A percentile compares a stretch with the other conserved stretches of the same genome.
Conservation (phyloP, 2,329 filamentous ascomycete species). For the Delphinella strobiligena region DNA sequence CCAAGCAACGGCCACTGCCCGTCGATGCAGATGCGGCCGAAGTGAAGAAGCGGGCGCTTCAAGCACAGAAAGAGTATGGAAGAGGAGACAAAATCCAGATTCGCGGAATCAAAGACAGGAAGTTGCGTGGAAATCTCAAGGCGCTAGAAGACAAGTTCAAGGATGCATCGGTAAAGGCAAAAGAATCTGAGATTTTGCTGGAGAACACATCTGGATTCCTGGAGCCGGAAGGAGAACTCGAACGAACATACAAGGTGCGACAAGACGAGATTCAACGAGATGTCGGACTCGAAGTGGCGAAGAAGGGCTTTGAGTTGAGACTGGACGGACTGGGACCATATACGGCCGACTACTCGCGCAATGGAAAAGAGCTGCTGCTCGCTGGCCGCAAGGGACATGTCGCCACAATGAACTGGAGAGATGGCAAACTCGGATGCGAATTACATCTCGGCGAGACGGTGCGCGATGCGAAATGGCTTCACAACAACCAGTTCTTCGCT, state of each 20-base stretch:
- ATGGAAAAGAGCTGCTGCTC: conserved; percentile 73
- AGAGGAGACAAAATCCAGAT: conserved; percentile 65
- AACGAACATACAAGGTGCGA: conserved; percentile 82
- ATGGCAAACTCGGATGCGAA: conserved; percentile 83
- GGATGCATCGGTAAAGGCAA: conserved; percentile 68
- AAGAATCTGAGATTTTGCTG: conserved; percentile 88
- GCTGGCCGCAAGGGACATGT: conserved; percentile 89
- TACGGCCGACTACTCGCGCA: conserved; percentile 75
- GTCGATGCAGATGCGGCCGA: conserved; percentile 21
- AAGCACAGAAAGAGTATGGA: conserved; percentile 60
- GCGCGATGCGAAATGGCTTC: conserved; percentile 79
- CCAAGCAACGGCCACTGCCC: conserved; percentile 9
- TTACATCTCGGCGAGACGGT: conserved; percentile 84
- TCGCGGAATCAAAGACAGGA: conserved; percentile 73
- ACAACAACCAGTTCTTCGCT: conserved; percentile 90
- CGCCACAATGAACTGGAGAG: conserved; percentile 92
- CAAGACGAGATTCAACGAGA: conserved; percentile 71
- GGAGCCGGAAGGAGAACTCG: conserved; percentile 76
- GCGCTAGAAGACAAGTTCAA: conserved; percentile 72
- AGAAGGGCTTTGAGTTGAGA: conserved; percentile 86
- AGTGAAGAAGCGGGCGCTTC: conserved; percentile 20
- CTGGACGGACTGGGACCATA: conserved; percentile 79
- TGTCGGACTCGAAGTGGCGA: conserved; percentile 71
- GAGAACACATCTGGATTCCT: conserved; percentile 80
- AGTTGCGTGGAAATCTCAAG: conserved; percentile 69